Evolutionary conservation across 805 yeast species (phyloP).

Genomic region (Wickerhamiella siamensis): DNA sequence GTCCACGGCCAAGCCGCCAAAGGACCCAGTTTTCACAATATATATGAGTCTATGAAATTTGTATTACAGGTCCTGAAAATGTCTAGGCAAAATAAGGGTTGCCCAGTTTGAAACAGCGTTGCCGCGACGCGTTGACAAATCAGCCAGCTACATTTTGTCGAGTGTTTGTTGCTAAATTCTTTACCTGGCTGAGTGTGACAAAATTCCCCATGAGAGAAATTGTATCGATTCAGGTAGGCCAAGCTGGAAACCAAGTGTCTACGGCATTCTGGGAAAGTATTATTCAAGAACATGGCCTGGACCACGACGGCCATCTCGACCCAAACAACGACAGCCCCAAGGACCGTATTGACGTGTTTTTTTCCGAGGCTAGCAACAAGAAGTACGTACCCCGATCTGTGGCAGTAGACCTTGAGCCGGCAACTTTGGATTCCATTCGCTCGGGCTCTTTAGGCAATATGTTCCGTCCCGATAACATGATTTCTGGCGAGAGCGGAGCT

Average conservation of each 20-base stretch:
- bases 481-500: slow-evolving; percentile 84
- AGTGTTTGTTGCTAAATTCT: no score
- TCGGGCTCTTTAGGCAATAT: slow-evolving; percentile 65
- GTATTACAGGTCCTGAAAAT: no score
- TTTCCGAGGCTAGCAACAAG: slow-evolving; percentile 62
- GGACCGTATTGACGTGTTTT: slow-evolving; percentile 63
- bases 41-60: no score
- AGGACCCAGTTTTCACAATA: no score
- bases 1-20: no score
- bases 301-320: slow-evolving; percentile 19
- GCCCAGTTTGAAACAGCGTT: no score
- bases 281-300: slow-evolving; percentile 26
- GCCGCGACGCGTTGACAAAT: no score
- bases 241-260: slow-evolving; percentile 32
- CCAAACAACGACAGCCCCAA: slow-evolving; percentile 14
- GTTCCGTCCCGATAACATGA: slow-evolving; percentile 85
- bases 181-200: no score
- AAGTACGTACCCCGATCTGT: slow-evolving; percentile 93
- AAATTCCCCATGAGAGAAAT: slow-evolving; percentile 28
- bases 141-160: no score
- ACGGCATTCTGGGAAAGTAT: slow-evolving; percentile 29
- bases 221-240: slow-evolving; percentile 32
- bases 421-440: slow-evolving; percentile 77
- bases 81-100: no score
- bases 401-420: slow-evolving; percentile 88